Conservation (phyloP, 2,329 filamentous ascomycete genomes). For the Botryotinia calthae region DNA sequence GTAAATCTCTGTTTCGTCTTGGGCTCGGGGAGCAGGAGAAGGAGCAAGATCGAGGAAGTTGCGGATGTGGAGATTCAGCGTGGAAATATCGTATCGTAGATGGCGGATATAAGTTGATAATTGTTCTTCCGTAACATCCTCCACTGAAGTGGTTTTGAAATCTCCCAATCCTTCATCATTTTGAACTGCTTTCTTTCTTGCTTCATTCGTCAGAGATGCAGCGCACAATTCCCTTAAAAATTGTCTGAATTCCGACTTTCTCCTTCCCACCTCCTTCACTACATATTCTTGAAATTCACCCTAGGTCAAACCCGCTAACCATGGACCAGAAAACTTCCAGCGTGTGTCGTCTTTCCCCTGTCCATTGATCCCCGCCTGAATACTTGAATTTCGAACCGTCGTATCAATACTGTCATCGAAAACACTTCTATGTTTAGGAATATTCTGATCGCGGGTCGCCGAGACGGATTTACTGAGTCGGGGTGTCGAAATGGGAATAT, state of each 20-base stretch:
- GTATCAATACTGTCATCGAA: constrained; percentile 59
- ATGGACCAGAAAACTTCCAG: constrained; percentile 67
- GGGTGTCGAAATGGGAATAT: constrained; percentile 64
- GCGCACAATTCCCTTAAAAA: constrained; percentile 53
- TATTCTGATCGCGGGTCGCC: neutral
- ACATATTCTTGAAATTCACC: constrained; percentile 59
- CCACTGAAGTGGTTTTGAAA: constrained; percentile 36
- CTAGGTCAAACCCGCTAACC: constrained; percentile 61
- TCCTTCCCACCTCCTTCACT: constrained; percentile 51
- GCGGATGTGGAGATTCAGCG: constrained; percentile 54
- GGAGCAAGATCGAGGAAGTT: constrained; percentile 58
- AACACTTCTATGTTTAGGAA: constrained; percentile 45
- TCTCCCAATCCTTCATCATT: constrained; percentile 22
- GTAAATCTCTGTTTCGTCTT: neutral
- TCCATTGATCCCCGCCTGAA: neutral
- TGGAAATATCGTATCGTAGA: constrained; percentile 51
- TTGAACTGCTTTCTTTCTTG: constrained; percentile 24
- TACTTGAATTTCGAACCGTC: constrained; percentile 39
- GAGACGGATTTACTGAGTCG: neutral
- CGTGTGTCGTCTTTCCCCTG: constrained; percentile 45
- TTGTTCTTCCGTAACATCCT: constrained; percentile 50
- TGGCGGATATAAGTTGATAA: constrained; percentile 52
- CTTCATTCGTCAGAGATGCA: constrained; percentile 42
- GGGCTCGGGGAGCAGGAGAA: constrained; percentile 19
- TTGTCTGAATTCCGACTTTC: constrained; percentile 53